Base-by-base conservation (phyloP, 1,284 basidiomycete species). In the Salmacisia buchloeana region DNA sequence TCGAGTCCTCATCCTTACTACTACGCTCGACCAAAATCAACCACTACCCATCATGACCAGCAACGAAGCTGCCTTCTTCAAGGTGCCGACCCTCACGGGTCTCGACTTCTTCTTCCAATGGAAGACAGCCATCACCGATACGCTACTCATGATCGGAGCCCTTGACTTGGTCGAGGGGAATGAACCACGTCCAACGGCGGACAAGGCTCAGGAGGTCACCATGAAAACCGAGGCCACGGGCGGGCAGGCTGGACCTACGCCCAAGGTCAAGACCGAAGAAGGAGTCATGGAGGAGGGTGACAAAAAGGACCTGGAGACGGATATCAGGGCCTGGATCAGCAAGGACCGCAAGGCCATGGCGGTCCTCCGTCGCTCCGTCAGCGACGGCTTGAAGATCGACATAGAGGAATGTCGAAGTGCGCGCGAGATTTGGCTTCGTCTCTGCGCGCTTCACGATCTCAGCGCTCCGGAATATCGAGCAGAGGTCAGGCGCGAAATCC, bases 81-180 rank as follows among this genome's bases (percentile, higher is more conserved):
- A 27, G 2, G 2, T 52, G 1, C 25, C 25, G 1, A 27, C 46
- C 31, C 2, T 25, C n/a, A n/a, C n/a, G n/a, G n/a, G n/a, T n/a
- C n/a, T n/a, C n/a, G n/a, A n/a, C n/a, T n/a, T n/a, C n/a, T 58
- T 58, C 34, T 36, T 58, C 39, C 39, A 21, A 31, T 36, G 34
- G 21, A 39, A 39, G 34, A 27, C n/a, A 13, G 56, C 21, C 25
- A 13, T 27, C 12, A 34, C 46, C 13, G 27, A 29, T 39, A 27
- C 56, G 23, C 12, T 21, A 15, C 39, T 29, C 23, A 58, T 58
- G 34, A 7, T 21, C 15, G 21, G 56, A 21, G n/a, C 34, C 25
- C 2, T 58, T 27, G 27, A 58, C 27, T 13, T 52, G 18, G 25
- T 52, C 25, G 1, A 34, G 2, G 21, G 21, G 9, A 25, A 10